Conservation (phyloP, 73 alveolate genomes). For the Blepharisma stoltei region DNA sequence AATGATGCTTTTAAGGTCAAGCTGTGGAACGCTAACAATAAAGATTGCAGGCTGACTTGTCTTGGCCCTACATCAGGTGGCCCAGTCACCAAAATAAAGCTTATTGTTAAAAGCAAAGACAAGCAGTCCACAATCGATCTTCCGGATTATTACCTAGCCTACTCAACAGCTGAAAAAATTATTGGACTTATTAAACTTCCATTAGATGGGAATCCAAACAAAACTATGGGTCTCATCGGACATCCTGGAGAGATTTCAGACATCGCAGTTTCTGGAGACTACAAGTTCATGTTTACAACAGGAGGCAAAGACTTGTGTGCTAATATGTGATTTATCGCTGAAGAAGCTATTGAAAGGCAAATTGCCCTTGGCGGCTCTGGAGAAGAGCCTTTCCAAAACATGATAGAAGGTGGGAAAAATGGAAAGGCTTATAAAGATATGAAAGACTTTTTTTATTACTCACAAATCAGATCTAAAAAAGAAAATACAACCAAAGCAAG, state of each 20-base stretch:
- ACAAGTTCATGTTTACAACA: conserved; percentile 89
- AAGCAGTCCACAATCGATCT: conserved; percentile 54
- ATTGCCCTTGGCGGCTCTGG: conserved; percentile 90
- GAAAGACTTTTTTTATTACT: conserved; percentile 95
- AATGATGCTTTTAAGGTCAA: conserved; percentile 93
- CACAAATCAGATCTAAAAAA: conserved; percentile 92
- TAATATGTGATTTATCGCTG: conserved; percentile 94
- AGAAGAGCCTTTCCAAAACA: conserved; percentile 90
- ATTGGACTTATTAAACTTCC: conserved; percentile 95
- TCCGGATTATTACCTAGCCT: conserved; percentile 76
- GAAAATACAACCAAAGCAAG: conserved; percentile 98
- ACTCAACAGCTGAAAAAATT: conserved; percentile 90
- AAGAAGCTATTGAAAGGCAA: conserved; percentile 88
- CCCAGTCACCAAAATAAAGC: conserved; percentile 77
- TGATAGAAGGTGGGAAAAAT: conserved; percentile 95
- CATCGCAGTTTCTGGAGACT: conserved; percentile 85
- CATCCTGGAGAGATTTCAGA: conserved; percentile 95
- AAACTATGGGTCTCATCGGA: conserved; percentile 96
- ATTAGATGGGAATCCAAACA: conserved; percentile 97
- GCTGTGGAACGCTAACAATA: conserved; percentile 73
- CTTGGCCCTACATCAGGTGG: conserved; percentile 99
- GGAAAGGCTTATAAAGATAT: conserved; percentile 94
- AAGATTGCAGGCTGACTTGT: conserved; percentile 86
- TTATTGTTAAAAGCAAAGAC: conserved; percentile 55
- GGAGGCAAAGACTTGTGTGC: conserved; percentile 95